These are phyloP conservation scores for Aspergillus felis DNA, from an alignment of 2,329 filamentous ascomycete species.

Conservation along the genomic window DNA sequence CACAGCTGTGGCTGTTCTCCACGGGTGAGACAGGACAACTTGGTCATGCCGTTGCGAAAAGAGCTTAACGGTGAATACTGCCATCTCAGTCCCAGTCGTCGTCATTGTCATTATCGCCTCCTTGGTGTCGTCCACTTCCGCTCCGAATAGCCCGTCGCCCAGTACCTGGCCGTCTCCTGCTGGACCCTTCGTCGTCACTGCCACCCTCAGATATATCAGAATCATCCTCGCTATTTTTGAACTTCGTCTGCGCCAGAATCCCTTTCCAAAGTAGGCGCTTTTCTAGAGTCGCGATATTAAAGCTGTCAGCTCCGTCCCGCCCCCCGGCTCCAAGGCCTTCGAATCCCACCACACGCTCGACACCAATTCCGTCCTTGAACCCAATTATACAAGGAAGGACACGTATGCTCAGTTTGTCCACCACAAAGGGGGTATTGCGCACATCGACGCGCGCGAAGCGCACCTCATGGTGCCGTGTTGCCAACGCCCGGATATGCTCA, in stretches of 20 bases:
- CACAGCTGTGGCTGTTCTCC: neutral
- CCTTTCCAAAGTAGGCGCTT: slow-evolving; percentile 38
- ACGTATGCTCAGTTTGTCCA: slow-evolving; percentile 44
- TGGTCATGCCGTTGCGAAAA: neutral
- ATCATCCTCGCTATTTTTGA: slow-evolving; percentile 25
- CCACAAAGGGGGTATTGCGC: slow-evolving; percentile 44
- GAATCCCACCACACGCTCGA: slow-evolving; percentile 46
- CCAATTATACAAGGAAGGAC: slow-evolving; percentile 48
- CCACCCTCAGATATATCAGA: slow-evolving; percentile 22
- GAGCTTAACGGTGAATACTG: neutral
- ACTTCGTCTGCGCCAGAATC: slow-evolving; percentile 34
- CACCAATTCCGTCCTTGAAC: slow-evolving; percentile 44
- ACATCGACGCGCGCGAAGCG: slow-evolving; percentile 46
- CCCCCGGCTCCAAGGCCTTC: slow-evolving; percentile 42
- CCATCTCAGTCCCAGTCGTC: slow-evolving; percentile 45
- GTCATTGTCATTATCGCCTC: slow-evolving; percentile 32
- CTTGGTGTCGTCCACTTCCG: slow-evolving; percentile 23
- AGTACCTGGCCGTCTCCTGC: slow-evolving; percentile 6
- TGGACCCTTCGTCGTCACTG: slow-evolving; percentile 20
- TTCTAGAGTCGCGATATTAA: slow-evolving; percentile 41
- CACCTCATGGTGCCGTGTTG: slow-evolving; percentile 37
- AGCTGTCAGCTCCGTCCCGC: slow-evolving; percentile 35
- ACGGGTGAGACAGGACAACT: neutral
- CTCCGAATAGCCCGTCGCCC: slow-evolving; percentile 26
- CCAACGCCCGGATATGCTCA: slow-evolving; percentile 49